Evolutionary conservation across 2,329 filamentous ascomycete genomes (phyloP), one percentile per base, ranked within the genome.

Genomic region (Cladophialophora yegresii): DNA sequence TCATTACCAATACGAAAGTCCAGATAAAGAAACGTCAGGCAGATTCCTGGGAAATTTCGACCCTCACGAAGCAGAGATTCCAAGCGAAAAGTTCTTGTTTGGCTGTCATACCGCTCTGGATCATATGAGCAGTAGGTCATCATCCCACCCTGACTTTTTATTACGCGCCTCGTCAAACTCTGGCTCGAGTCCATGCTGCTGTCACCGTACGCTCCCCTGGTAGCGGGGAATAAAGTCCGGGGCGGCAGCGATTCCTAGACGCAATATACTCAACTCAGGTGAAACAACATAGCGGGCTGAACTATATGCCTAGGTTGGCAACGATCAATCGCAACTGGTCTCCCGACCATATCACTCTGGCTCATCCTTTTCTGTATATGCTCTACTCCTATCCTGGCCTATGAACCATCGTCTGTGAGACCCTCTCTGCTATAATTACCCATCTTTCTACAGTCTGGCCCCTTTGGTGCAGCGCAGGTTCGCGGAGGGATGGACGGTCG

Each of bases 1-100:
- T 58, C 23, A 58, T 43, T 58, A 58, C 55, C 43, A 8, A 58
- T 45, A 32, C 47, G 55, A 50, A 50, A 32, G 23, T 43, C 30
- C 40, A 12, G 47, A 43, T 43, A 43, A 20, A 33, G n/a, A 16
- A n/a, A n/a, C 4, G 16, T 7, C 36, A 43, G 36, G 36, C 36
- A n/a, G 36, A 16, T 16, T 43, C 36, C 36, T 0, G 36, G n/a
- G 36, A 16, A 43, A 7, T 9, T 1, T 43, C 16, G 36, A 43
- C 13, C 36, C 16, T 43, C 6, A 16, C 5, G 36, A n/a, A 16
- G 36, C 16, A 16, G 36, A 43, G 16, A n/a, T 43, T 7, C 36
- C 16, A 20, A 8, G n/a, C 36, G 36, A 43, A 43, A 43, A 43
- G 36, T 43, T 43, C 36, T 43, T 43, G 5, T 16, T n/a, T 8